A percentile compares a stretch with the other conserved stretches of the same genome.
phyloP scores from a whole-genome alignment of 148 eudicot genomes.

The Vaccinium darrowii region DNA sequence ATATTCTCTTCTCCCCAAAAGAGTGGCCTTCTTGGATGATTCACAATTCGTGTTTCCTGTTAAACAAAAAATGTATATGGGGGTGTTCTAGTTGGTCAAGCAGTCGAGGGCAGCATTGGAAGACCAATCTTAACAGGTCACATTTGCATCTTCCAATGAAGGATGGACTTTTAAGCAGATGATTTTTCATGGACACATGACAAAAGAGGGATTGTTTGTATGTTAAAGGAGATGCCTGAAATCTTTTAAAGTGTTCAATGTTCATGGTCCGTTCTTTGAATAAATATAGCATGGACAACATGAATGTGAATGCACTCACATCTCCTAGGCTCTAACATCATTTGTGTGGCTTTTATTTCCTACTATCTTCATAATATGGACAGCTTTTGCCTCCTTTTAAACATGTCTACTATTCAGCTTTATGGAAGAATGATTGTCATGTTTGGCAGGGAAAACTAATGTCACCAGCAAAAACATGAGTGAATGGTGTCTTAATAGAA shows the following conservation, averaged over 20 bases:
- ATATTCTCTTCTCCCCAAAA: background rate
- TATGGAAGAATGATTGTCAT: background rate
- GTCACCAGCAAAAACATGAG: background rate
- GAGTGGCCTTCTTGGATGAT: background rate
- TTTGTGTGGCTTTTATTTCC: background rate
- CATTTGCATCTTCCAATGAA: background rate
- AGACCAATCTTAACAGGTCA: background rate
- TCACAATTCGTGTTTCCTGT: background rate
- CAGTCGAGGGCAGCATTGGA: background rate
- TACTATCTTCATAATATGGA: background rate
- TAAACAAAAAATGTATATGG: background rate
- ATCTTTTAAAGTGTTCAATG: background rate
- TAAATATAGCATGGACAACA: background rate
- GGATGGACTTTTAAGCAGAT: background rate
- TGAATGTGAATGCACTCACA: background rate
- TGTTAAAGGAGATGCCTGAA: background rate
- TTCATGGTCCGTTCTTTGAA: background rate
- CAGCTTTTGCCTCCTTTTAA: background rate
- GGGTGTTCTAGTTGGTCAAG: background rate
- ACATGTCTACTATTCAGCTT: background rate
- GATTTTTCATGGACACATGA: background rate
- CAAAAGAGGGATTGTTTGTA: background rate
- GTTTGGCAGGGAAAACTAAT: background rate
- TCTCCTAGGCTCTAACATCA: constrained; percentile 1
- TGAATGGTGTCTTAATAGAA: background rate